A percentile compares a stretch with the other conserved stretches of the same genome.
Conservation (phyloP, 805 yeast species). For the Starmerella apis region DNA sequence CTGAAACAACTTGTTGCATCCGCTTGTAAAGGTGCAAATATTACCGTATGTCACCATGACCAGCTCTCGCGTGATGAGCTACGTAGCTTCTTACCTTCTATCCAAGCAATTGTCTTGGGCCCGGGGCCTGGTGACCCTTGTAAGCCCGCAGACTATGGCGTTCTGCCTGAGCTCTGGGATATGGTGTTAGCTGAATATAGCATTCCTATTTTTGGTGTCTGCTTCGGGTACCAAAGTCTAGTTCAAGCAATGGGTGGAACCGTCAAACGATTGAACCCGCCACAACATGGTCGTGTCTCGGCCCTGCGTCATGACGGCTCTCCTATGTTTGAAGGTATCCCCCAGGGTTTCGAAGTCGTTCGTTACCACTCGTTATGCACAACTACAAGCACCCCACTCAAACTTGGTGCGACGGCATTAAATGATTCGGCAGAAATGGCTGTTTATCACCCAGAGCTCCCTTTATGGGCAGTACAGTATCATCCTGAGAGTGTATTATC, state of each 20-base stretch:
- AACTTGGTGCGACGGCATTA: constrained; percentile 25
- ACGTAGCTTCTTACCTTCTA: constrained; percentile 37
- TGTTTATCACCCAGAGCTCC: constrained; percentile 46
- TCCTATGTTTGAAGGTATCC: constrained; percentile 38
- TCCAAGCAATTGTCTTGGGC: constrained; percentile 75
- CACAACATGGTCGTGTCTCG: constrained; percentile 82
- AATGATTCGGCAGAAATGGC: constrained; percentile 61
- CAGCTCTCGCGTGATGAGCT: constrained; percentile 36
- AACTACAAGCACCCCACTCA: constrained; percentile 31
- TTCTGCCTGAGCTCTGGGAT: constrained; percentile 49
- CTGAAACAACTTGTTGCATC: constrained; percentile 50
- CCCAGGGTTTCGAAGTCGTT: constrained; percentile 50
- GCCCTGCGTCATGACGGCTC: constrained; percentile 33
- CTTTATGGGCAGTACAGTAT: constrained; percentile 89
- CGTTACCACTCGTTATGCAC: constrained; percentile 74
- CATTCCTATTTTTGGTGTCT: constrained; percentile 77
- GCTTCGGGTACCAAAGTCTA: constrained; percentile 84
- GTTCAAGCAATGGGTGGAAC: constrained; percentile 51
- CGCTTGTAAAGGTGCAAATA: constrained; percentile 37
- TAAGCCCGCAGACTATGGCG: constrained; percentile 54
- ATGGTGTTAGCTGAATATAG: constrained; percentile 26
- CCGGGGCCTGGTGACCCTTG: constrained; percentile 97
- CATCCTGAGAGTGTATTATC: constrained; percentile 96
- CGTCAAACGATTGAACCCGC: constrained; percentile 43
- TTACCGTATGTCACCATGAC: constrained; percentile 55